Evolutionary conservation across 495 filamentous ascomycete species (phyloP), one percentile per base, ranked within the genome.

Genomic region (Hypomontagnella submonticulosa): DNA sequence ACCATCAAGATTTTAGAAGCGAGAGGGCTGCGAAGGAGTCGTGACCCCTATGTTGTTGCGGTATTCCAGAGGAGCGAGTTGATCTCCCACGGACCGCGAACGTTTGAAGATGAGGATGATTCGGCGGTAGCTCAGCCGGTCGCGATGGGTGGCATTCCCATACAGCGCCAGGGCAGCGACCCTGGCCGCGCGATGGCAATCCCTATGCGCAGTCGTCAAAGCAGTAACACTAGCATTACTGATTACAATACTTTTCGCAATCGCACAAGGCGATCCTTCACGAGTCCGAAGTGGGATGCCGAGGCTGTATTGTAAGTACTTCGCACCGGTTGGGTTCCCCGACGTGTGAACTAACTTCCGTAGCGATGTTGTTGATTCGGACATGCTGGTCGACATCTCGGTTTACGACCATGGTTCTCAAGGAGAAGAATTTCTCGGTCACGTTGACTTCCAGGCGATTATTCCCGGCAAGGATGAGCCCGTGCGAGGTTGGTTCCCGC

Each of bases 31-130:
- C 84, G 89, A 50, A 90, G 88, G 9, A 92, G 92, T 72, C 84
- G 86, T 37, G 90, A 97, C 70, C 95, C 95, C 1, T 99, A 98
- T 71, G 92, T 97, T 16, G 93, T 99, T 11, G 97, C 92, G 40
- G 93, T 96, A 19, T 99, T 97, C 70, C 95, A 99, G 73, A 91
- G 91, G 76, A 95, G 93, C 69, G 96, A 99, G 73, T 89, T 93
- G 66, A 97, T 99, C 49, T 97, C 95, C 8, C 90, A 88, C 57
- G 92, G 92, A 10, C 91, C 92, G 40, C 86, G 85, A 56, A 71
- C 73, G 1, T 77, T 76, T 15, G 77, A 81, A 19, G 83, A 86
- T 53, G 83, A 87, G 34, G 81, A 80, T 7, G 74, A 81, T 38
- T 52, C 76, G 4, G 51, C 73, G 15, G n/a, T n/a, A n/a, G 61